phyloP scores from a whole-genome alignment of 176 grass and related monocot genomes.

The Paspalum vaginatum region DNA sequence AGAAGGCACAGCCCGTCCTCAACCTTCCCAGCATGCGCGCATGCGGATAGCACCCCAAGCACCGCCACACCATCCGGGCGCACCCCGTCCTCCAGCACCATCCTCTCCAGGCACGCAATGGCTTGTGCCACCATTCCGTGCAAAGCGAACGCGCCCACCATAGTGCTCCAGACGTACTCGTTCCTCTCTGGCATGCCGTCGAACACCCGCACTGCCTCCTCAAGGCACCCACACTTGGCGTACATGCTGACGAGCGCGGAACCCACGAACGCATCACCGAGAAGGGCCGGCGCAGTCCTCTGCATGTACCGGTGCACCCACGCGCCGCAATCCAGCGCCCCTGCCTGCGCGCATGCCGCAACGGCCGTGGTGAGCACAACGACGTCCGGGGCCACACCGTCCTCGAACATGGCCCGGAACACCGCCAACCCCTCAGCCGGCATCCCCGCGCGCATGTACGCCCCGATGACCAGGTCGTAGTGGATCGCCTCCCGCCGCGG shows the following conservation, averaged over 20 bases:
- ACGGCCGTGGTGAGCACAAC: conserved; percentile 77
- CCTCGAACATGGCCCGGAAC: conserved; percentile 59
- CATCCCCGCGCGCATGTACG: conserved; percentile 53
- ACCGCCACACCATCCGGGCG: conserved; percentile 65
- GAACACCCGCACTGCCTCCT: conserved; percentile 58
- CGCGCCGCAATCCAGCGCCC: conserved; percentile 58
- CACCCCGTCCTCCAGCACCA: conserved; percentile 62
- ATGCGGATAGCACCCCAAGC: conserved; percentile 61
- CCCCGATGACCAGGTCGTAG: conserved; percentile 74
- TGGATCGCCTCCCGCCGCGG: conserved; percentile 62
- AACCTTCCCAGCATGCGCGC: conserved; percentile 65
- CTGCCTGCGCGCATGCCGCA: conserved; percentile 64
- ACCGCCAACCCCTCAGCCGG: conserved; percentile 50
- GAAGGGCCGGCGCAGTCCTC: conserved; percentile 7
- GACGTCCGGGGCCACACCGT: conserved; percentile 52
- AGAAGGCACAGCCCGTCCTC: conserved; percentile 63
- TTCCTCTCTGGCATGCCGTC: conserved; percentile 76
- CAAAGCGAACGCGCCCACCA: conserved; percentile 75
- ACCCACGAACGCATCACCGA: conserved; percentile 68
- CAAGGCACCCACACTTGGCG: conserved; percentile 79
- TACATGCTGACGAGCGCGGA: conserved; percentile 84
- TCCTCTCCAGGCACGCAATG: conserved; percentile 55
- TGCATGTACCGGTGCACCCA: conserved; percentile 69
- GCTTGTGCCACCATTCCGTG: conserved; percentile 64
- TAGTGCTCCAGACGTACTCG: conserved; percentile 72